These are phyloP conservation scores for Aquilaria sinensis DNA, from an alignment of 345 rosid genomes.

Conservation along the genomic window DNA sequence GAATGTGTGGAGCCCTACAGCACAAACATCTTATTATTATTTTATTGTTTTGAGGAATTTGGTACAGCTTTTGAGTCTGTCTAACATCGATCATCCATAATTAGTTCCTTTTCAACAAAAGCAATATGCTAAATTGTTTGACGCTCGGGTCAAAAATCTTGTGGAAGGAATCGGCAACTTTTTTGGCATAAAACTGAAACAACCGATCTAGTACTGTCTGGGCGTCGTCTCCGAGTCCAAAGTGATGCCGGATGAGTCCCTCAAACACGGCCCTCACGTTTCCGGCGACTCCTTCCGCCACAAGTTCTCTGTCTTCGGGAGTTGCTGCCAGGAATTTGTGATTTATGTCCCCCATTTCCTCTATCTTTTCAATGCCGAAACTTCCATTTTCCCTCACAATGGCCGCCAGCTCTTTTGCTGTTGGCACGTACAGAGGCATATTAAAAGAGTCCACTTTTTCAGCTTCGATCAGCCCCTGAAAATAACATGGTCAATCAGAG, in stretches of 20 bases:
- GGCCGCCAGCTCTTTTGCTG: conserved; percentile 4
- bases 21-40: too few relatives aligned
- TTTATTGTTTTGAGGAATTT: too few relatives aligned
- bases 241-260: conserved; percentile 12
- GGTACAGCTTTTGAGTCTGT: too few relatives aligned
- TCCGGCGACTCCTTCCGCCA: conserved; percentile 13
- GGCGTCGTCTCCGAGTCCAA: conserved; percentile 7
- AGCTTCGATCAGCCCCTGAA: conserved; percentile 11
- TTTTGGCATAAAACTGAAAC: conserved; percentile 2
- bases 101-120: too few relatives aligned
- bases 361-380: conserved; percentile 8
- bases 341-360: neutral
- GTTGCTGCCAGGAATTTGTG: neutral
- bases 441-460: conserved; percentile 15
- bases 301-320: neutral
- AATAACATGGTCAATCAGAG: neutral
- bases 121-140: too few relatives aligned
- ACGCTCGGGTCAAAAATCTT: too few relatives aligned
- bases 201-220: neutral
- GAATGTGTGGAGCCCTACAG: too few relatives aligned
- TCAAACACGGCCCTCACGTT: conserved; percentile 15
- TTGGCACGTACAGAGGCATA: conserved; percentile 10
- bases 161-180: neutral
- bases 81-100: too few relatives aligned
- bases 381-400: neutral